Percentiles rank a stretch among this genome's conserved stretches.
Evolutionary conservation across 1,139 yeast species (phyloP).

Genomic region (Saccharomyces pastorianus): DNA sequence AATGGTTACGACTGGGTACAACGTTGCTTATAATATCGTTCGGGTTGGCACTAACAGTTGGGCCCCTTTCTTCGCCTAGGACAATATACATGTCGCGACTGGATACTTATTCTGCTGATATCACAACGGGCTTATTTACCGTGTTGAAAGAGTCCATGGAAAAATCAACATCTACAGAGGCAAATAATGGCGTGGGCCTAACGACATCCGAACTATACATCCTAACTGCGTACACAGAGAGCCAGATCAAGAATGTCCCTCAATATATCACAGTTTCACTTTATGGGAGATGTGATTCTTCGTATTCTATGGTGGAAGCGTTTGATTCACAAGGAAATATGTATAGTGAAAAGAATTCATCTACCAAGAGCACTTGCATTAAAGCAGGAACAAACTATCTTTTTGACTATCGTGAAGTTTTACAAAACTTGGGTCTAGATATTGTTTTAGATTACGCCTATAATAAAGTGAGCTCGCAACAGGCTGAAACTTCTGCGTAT

Average conservation of each 20-base stretch:
- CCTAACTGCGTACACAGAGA: constrained; percentile 22
- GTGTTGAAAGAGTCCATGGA: constrained; percentile 22
- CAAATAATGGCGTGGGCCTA: constrained; percentile 28
- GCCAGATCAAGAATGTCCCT: constrained; percentile 23
- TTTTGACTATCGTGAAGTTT: constrained; percentile 25
- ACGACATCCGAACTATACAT: constrained; percentile 28
- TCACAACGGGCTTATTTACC: constrained; percentile 23
- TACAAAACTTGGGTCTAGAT: constrained; percentile 21
- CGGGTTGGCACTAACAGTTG: constrained; percentile 16
- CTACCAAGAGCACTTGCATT: constrained; percentile 12
- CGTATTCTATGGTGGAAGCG: constrained; percentile 4
- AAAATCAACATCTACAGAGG: constrained; percentile 14
- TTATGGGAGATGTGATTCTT: constrained; percentile 24
- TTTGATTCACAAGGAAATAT: background rate
- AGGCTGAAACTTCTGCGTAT: constrained; percentile 8
- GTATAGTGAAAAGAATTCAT: constrained; percentile 10
- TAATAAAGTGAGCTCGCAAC: constrained; percentile 1
- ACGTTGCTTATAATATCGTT: constrained; percentile 17
- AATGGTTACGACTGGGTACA: constrained; percentile 17
- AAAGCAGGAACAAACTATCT: constrained; percentile 16
- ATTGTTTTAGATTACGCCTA: constrained; percentile 29
- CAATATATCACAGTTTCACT: constrained; percentile 21
- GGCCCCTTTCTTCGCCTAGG: constrained; percentile 19
- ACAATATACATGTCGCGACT: constrained; percentile 19
- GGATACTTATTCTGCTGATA: constrained; percentile 21